Conservation (phyloP, 2,329 filamentous ascomycete genomes). For the Calonectria leucothoes region DNA sequence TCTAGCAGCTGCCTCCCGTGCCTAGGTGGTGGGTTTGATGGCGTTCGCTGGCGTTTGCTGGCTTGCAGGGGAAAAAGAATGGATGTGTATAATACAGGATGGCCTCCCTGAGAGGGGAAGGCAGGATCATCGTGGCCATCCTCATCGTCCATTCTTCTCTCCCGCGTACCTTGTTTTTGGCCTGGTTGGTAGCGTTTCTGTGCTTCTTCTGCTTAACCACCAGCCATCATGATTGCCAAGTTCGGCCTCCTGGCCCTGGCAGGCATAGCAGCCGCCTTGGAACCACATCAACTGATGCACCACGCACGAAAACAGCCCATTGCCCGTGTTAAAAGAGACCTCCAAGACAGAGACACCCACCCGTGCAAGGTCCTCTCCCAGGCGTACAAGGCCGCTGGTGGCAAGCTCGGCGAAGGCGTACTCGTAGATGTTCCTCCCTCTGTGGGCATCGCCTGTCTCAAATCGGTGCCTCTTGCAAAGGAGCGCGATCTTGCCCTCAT, state of each 20-base stretch:
- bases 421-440: conserved; percentile 32
- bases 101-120: neutral
- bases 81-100: conserved; percentile 15
- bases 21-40: neutral
- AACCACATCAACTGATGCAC: conserved; percentile 36
- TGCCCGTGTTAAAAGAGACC: conserved; percentile 24
- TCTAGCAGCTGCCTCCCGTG: neutral
- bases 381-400: conserved; percentile 25
- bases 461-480: conserved; percentile 39
- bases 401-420: conserved; percentile 13
- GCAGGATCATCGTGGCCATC: neutral
- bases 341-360: conserved; percentile 20
- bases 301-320: conserved; percentile 4
- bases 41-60: neutral
- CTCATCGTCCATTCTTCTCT: neutral
- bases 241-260: conserved; percentile 33
- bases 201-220: neutral
- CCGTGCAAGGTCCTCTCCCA: conserved; percentile 35
- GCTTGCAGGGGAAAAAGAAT: neutral
- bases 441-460: conserved; percentile 36
- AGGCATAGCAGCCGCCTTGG: conserved; percentile 32
- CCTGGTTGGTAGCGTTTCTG: neutral
- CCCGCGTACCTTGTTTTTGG: neutral
- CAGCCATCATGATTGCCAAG: conserved; percentile 30
- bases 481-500: conserved; percentile 34